Conservation (phyloP, 1,284 basidiomycete genomes). For the Leccinum subatratum region DNA sequence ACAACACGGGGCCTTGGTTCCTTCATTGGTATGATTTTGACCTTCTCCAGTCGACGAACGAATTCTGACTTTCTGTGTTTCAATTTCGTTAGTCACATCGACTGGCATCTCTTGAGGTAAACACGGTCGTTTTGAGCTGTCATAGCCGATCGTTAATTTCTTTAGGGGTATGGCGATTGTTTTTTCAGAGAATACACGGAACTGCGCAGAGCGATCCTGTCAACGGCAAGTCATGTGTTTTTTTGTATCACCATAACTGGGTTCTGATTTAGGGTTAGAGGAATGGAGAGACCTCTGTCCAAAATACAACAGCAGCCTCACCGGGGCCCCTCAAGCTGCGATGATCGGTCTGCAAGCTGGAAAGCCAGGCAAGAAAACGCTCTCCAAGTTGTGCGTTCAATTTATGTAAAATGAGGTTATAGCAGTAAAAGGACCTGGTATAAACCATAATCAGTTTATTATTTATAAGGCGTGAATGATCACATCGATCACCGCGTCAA, state of each 20-base stretch:
- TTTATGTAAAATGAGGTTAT: not conserved
- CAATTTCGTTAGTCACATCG: constrained; percentile 29
- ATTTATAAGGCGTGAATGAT: not conserved
- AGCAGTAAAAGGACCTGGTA: not conserved
- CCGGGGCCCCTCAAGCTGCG: too few species aligned
- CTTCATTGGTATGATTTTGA: constrained; percentile 27
- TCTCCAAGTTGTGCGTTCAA: not conserved
- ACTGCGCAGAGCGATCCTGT: constrained; percentile 19
- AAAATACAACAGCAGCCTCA: constrained; percentile 7
- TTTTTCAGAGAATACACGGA: constrained; percentile 36
- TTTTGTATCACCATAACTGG: not conserved
- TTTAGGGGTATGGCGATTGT: constrained; percentile 37
- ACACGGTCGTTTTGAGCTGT: not conserved
- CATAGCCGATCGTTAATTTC: not conserved
- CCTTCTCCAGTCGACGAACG: not conserved
- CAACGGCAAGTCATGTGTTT: constrained; percentile 10
- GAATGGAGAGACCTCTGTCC: constrained; percentile 20
- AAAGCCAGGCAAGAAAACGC: not conserved
- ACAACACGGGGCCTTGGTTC: constrained; percentile 36
- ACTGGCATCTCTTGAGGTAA: constrained; percentile 31
- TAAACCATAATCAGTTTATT: not conserved
- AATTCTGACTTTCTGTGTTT: constrained; percentile 10
- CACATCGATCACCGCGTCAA: too few species aligned
- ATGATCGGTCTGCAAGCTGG: not conserved
- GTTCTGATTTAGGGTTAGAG: constrained; percentile 7